These are phyloP conservation scores for Gloeophyllum trabeum DNA, from an alignment of 768 basidiomycete species.

Conservation along the genomic window DNA sequence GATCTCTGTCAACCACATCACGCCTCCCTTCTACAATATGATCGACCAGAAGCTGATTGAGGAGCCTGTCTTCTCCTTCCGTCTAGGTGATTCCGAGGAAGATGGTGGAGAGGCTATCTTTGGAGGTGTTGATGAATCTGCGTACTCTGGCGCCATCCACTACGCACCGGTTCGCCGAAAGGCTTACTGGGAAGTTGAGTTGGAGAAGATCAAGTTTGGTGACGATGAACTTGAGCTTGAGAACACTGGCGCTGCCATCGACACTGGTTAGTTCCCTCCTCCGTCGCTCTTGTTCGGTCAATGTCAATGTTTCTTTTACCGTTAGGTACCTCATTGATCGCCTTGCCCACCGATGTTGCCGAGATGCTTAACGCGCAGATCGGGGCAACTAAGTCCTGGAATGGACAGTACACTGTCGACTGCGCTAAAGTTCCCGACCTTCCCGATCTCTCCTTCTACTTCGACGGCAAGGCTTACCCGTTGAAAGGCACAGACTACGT, in stretches of 20 bases:
- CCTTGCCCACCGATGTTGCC: constrained; percentile 85
- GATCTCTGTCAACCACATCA: constrained; percentile 87
- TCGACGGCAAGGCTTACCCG: constrained; percentile 69
- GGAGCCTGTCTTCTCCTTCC: constrained; percentile 88
- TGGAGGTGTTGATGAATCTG: constrained; percentile 72
- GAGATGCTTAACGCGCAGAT: constrained; percentile 97
- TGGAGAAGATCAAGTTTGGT: constrained; percentile 79
- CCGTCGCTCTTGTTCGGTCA: neutral
- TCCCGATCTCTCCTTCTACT: constrained; percentile 77
- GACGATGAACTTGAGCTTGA: constrained; percentile 83
- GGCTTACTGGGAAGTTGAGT: constrained; percentile 98
- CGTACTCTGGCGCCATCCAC: constrained; percentile 69
- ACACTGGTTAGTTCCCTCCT: constrained; percentile 49
- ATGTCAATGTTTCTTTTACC: neutral
- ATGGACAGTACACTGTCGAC: constrained; percentile 88
- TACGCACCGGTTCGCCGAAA: constrained; percentile 91
- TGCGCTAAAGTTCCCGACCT: constrained; percentile 77
- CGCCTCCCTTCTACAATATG: constrained; percentile 94
- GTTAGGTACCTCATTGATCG: constrained; percentile 86
- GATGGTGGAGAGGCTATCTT: constrained; percentile 90
- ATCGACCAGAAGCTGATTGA: constrained; percentile 74
- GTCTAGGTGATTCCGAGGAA: constrained; percentile 72
- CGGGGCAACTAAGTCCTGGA: constrained; percentile 91
- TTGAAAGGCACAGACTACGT: constrained; percentile 83
- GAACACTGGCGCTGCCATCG: constrained; percentile 88